Conservation (phyloP, 2,329 filamentous ascomycete species). For the Trichoderma lentiforme region DNA sequence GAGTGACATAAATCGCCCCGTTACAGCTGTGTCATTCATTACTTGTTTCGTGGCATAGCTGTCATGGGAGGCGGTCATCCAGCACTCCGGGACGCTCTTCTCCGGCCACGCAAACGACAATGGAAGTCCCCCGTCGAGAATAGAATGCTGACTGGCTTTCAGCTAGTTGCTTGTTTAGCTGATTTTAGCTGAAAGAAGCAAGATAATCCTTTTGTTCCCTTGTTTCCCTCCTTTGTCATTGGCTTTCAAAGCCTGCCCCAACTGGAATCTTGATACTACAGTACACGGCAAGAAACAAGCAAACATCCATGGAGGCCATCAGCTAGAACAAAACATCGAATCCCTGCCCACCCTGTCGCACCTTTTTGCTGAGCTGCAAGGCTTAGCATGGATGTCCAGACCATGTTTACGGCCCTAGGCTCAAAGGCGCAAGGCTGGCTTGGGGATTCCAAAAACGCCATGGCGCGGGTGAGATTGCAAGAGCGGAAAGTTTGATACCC, state of each 20-base stretch:
- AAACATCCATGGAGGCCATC: neutral
- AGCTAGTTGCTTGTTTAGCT: no score
- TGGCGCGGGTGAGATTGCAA: neutral
- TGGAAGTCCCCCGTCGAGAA: neutral
- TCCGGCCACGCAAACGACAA: neutral
- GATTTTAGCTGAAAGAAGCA: neutral
- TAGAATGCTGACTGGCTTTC: slow-evolving; percentile 10
- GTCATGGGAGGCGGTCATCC: neutral
- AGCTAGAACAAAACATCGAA: neutral
- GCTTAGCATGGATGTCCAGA: neutral
- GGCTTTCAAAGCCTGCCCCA: neutral
- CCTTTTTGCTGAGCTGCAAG: neutral
- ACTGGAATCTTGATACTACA: neutral
- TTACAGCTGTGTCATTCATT: neutral
- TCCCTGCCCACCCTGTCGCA: neutral
- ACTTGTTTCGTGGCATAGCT: neutral
- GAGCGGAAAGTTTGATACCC: slow-evolving; percentile 5
- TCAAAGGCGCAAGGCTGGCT: neutral
- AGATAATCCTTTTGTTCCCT: neutral
- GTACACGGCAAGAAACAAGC: neutral
- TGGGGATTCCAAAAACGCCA: slow-evolving; percentile 3
- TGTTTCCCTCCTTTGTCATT: neutral
- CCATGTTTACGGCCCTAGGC: neutral
- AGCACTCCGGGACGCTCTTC: neutral
- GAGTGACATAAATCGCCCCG: neutral